Evolutionary conservation across 768 basidiomycete genomes (phyloP).

Genomic region (Piloderma croceum): DNA sequence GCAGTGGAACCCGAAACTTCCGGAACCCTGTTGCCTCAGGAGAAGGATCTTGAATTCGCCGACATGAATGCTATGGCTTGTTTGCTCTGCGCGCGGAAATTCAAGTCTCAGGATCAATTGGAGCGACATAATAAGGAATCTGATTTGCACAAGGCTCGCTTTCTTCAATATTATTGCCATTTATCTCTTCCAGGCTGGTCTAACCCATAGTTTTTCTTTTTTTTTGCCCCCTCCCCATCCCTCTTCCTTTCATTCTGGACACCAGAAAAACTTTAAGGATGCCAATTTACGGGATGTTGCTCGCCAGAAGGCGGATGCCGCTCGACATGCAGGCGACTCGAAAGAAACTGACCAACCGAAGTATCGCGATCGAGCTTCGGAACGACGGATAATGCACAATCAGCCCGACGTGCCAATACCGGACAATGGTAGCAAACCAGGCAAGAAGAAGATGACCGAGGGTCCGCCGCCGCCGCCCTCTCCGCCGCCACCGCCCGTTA

Average conservation of each 20-base stretch:
- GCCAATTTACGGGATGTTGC: slow-evolving; percentile 66
- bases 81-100: slow-evolving; percentile 87
- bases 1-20: slow-evolving; percentile 22
- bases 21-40: slow-evolving; percentile 36
- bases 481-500: slow-evolving; percentile 57
- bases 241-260: slow-evolving; percentile 4
- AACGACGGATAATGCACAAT: slow-evolving; percentile 85
- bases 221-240: slow-evolving; percentile 5
- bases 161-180: slow-evolving; percentile 34
- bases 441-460: slow-evolving; percentile 43
- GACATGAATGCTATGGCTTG: slow-evolving; percentile 74
- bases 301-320: slow-evolving; percentile 53
- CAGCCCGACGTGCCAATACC: slow-evolving; percentile 82
- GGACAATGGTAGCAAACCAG: slow-evolving; percentile 36
- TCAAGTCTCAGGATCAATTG: slow-evolving; percentile 83
- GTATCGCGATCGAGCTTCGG: slow-evolving; percentile 93
- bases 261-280: slow-evolving; percentile 84
- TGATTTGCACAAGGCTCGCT: slow-evolving; percentile 85
- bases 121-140: slow-evolving; percentile 91
- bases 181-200: slow-evolving; percentile 21
- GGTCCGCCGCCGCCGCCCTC: slow-evolving; percentile 57
- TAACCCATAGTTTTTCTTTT: slow-evolving; percentile 26
- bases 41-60: slow-evolving; percentile 76
- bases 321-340: slow-evolving; percentile 30
- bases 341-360: slow-evolving; percentile 54